A percentile compares a stretch with the other conserved stretches of the same genome.
Conservation (phyloP, 108 stramenopile genomes). For the Nannochloropsis oceanica region DNA sequence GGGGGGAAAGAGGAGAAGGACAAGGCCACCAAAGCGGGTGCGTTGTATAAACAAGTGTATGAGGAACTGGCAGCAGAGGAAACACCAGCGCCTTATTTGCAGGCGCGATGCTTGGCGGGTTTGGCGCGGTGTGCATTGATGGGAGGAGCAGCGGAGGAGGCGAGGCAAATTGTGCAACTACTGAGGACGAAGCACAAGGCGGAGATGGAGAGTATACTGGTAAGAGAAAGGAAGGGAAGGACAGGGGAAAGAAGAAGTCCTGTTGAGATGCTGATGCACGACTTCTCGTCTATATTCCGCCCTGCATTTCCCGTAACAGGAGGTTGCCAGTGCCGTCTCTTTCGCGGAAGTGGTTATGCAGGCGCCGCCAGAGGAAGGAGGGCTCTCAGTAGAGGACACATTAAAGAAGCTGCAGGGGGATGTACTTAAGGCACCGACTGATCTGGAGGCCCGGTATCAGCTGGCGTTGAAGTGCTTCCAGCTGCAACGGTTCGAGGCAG, state of each 20-base stretch:
- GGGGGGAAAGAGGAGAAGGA: neutral
- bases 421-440: neutral
- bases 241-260: neutral
- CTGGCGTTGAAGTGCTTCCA: neutral
- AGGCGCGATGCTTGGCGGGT: neutral
- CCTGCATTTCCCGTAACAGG: neutral
- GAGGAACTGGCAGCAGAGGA: neutral
- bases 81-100: neutral
- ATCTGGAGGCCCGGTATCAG: neutral
- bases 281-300: too few relatives aligned
- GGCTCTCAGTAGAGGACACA: neutral
- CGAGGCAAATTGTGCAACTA: neutral
- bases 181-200: neutral
- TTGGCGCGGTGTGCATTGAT: neutral
- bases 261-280: too few relatives aligned
- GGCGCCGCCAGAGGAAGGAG: neutral
- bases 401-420: neutral
- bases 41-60: neutral
- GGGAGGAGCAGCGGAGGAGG: neutral
- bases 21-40: neutral
- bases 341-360: neutral
- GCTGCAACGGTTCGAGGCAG: neutral
- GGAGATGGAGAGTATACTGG: neutral
- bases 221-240: neutral
- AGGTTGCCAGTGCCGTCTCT: neutral